Base-by-base conservation (phyloP, 1,139 yeast genomes). In the Cylindricascospora bacillispora region DNA sequence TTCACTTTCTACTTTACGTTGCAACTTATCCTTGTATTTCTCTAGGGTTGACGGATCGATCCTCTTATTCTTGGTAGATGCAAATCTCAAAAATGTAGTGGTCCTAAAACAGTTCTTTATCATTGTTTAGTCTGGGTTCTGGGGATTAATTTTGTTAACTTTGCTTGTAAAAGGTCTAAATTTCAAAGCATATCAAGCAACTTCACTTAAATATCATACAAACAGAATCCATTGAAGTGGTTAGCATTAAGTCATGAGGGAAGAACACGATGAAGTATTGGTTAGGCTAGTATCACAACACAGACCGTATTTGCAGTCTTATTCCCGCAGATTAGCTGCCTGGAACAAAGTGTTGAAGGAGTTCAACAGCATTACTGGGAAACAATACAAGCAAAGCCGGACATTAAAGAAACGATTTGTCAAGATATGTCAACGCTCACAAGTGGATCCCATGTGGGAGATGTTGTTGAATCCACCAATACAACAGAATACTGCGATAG, bases 1-100 rank as follows among this genome's bases (percentile, higher is more conserved):
- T 33, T 47, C 36, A 33, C 59, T 59, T 30, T 56, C 52, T 1
- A 80, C 81, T 43, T 62, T 66, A 30, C 58, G 46, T 25, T 64
- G 60, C 27, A 75, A 53, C 47, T 72, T 64, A 5, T 49, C 62
- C 29, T 50, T 46, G 41, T 66, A 66, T 34, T 45, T 43, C 9
- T 34, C 37, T n/a, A n/a, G n/a, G n/a, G n/a, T n/a, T n/a, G n/a
- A n/a, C n/a, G n/a, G n/a, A n/a, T n/a, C n/a, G n/a, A n/a, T n/a
- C n/a, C n/a, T n/a, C n/a, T n/a, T n/a, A n/a, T n/a, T n/a, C n/a
- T n/a, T n/a, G n/a, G n/a, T n/a, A n/a, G n/a, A n/a, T n/a, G n/a
- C n/a, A n/a, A n/a, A n/a, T n/a, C n/a, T n/a, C n/a, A n/a, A n/a
- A n/a, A n/a, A n/a, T n/a, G n/a, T n/a, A n/a, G n/a, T n/a, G n/a